A percentile compares a stretch with the other conserved stretches of the same genome.
Conservation (phyloP, 1,284 basidiomycete genomes). For the Erythrobasidium hasegawianum region DNA sequence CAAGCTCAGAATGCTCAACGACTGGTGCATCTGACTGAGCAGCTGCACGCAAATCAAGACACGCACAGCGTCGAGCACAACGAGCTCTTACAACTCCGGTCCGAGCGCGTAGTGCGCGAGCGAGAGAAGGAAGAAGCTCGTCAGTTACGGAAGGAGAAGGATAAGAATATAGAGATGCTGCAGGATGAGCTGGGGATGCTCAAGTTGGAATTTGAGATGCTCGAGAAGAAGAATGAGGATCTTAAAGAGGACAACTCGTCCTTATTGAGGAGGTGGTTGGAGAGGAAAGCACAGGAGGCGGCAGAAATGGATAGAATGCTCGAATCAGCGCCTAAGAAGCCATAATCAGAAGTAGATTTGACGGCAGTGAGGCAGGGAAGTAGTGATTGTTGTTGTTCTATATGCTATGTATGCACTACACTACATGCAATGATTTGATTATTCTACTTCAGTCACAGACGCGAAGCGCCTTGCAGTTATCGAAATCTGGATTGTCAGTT, state of each 20-base stretch:
- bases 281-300: constrained; percentile 86
- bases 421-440: not conserved
- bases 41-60: constrained; percentile 85
- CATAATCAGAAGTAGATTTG: not conserved
- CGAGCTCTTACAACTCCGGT: constrained; percentile 63
- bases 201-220: constrained; percentile 81
- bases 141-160: constrained; percentile 80
- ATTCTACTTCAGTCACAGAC: not conserved
- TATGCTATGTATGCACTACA: not conserved
- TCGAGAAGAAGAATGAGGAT: constrained; percentile 77
- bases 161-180: constrained; percentile 66
- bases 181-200: constrained; percentile 91
- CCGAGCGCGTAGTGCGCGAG: constrained; percentile 66
- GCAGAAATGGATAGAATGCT: constrained; percentile 82
- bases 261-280: constrained; percentile 89
- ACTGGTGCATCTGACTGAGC: constrained; percentile 86
- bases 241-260: constrained; percentile 89
- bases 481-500: not conserved
- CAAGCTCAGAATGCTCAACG: constrained; percentile 89
- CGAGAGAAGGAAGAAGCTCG: constrained; percentile 77
- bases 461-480: not conserved
- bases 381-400: not conserved
- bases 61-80: constrained; percentile 70
- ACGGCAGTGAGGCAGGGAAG: not conserved
- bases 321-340: constrained; percentile 9